Evolutionary conservation across 2,329 filamentous ascomycete species (phyloP), one percentile per base, ranked within the genome.

Genomic region (Fusarium gaditjirri): DNA sequence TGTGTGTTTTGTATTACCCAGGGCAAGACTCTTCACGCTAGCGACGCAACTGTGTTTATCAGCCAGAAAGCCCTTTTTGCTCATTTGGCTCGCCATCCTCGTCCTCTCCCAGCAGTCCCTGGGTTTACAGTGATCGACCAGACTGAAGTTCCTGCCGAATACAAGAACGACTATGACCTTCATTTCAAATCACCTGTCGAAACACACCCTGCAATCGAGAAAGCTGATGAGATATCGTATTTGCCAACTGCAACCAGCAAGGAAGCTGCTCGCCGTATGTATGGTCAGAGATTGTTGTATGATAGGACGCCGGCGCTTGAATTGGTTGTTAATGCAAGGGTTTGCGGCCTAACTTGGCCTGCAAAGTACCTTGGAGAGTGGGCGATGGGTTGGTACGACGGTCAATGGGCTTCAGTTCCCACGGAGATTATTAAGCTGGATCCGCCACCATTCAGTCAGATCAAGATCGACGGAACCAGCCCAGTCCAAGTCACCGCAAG

Each of bases 351-450:
- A 33, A 81, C 83, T 42, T 89, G 87, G 75, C 87, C 86, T 0
- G 77, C 80, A 14, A 84, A 83, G 73, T 88, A 88, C 73, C 79
- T 82, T 6, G 88, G 88, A 19, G 87, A 88, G 72, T 90, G 87
- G 87, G 84, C 83, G n/a, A 82, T 88, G 62, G 88, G 86, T 4
- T 88, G 87, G 83, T 87, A 90, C 68, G 87, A 89, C 66, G 87
- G 86, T 1, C 75, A 81, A 4, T 84, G 83, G 44, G 87, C 86
- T 0, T 85, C 84, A 2, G 83, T 88, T 56, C 86, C 88, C 36
- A 78, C 81, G 46, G 86, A 88, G 44, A 77, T 84, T 1, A 76
- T 89, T 44, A 84, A 82, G 68, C 76, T 89, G 11, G 84, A 87
- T 44, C 78, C 81, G 21, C 87, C 87, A 16, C 82, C 84, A 3